phyloP scores from a whole-genome alignment of 805 yeast species.

The Lipomyces orientalis region DNA sequence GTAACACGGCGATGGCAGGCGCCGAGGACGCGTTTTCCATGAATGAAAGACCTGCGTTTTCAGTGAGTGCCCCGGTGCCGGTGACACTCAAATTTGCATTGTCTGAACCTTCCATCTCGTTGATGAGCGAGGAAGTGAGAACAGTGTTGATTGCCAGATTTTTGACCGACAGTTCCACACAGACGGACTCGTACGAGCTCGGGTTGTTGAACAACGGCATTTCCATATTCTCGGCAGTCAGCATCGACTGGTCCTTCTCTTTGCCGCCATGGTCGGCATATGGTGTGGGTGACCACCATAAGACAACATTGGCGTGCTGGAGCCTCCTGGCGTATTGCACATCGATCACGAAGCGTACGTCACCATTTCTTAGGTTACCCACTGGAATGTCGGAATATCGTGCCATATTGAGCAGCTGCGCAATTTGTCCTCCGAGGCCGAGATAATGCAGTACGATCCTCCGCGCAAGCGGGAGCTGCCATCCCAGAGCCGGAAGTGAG shows the following conservation, averaged over 20 bases:
- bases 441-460: constrained; percentile 73
- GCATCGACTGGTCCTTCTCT: constrained; percentile 65
- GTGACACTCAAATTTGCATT: constrained; percentile 57
- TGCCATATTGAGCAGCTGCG: constrained; percentile 67
- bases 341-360: constrained; percentile 80
- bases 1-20: constrained; percentile 70
- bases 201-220: constrained; percentile 78
- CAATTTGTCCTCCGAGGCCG: constrained; percentile 74
- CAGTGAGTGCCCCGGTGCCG: constrained; percentile 39
- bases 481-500: constrained; percentile 73
- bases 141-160: constrained; percentile 87
- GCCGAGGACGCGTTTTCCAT: constrained; percentile 84
- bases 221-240: constrained; percentile 59
- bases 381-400: constrained; percentile 81
- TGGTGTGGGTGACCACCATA: constrained; percentile 93
- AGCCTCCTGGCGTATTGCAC: constrained; percentile 83
- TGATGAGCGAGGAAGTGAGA: constrained; percentile 78
- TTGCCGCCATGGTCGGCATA: constrained; percentile 84
- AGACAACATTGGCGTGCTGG: constrained; percentile 64
- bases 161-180: constrained; percentile 75
- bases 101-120: constrained; percentile 87
- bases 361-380: constrained; percentile 81
- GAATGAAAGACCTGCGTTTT: constrained; percentile 48
- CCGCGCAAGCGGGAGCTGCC: constrained; percentile 74
- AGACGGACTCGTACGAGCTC: constrained; percentile 77